Base-by-base conservation (phyloP, 2,329 filamentous ascomycete genomes). In the Cercospora janseana region DNA sequence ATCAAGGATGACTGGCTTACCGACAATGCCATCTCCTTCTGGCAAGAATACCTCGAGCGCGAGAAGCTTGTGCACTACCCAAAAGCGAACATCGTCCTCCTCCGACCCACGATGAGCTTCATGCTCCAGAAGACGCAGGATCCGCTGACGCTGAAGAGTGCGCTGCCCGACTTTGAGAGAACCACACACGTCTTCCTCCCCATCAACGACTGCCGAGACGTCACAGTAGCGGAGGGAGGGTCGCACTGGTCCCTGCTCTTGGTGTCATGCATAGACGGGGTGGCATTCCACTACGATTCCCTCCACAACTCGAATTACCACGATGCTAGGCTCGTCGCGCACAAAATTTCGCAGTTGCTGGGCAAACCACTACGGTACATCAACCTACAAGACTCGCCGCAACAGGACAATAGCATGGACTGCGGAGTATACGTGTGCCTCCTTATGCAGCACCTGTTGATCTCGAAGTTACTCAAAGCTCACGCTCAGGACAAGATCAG, bases 341-440 rank as follows among this genome's bases (percentile, higher is more conserved):
- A 79, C 40, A 87, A 89, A 62, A 76, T 98, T 34, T 77, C 80
- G 20, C 73, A 75, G 24, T 73, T 97, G 23, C 77, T 97, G 0
- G 76, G 78, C 26, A 79, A 80, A 50, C 76, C 76, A 4, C 72
- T 94, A 13, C 77, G 83, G 15, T 96, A 94, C 66, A 80, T 91
- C 63, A 83, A 92, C 67, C 78, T 98, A 47, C 77, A 85, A 0
- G 92, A 97, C 65, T 86, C 83, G 7, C 93, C 93, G 0, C 87
- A 94, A 63, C 93, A 98, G 69, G 86, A 91, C 60, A 97, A 97
- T 60, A 83, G 87, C 20, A 92, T 82, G 65, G 93, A 98, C 70
- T 98, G 93, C 62, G 93, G 93, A 13, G 88, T 98, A 1, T 97
- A 91, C 68, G 93, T 98, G 3, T 97, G 93, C 69, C 80, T 97